These are phyloP conservation scores for Bryum argenteum DNA, from an alignment of 225 moss, liverwort and hornwort species.

Conservation along the genomic window DNA sequence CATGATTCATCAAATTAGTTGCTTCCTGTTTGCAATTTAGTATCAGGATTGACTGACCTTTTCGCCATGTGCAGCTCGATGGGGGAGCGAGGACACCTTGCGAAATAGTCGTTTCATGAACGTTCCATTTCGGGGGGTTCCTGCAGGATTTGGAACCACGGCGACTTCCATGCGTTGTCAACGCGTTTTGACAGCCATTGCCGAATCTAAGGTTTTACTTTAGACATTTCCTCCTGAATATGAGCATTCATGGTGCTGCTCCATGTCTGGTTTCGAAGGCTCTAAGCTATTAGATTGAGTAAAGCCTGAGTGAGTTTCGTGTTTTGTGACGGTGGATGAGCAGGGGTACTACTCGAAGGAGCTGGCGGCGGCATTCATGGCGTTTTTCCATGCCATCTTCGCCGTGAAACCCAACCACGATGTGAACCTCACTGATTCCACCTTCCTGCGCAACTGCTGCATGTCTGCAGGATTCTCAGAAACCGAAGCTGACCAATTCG, in stretches of 20 bases:
- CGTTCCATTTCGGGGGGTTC: slow-evolving; percentile 53
- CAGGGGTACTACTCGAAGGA: slow-evolving; percentile 75
- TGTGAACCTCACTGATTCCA: slow-evolving; percentile 36
- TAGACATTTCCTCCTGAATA: too few species aligned
- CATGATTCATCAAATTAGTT: too few species aligned
- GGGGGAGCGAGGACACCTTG: slow-evolving; percentile 44
- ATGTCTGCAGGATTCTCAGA: slow-evolving; percentile 50
- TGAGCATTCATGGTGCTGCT: too few species aligned
- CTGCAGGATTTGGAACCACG: slow-evolving; percentile 49
- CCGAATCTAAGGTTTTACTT: slow-evolving; percentile 58
- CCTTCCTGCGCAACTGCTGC: slow-evolving; percentile 49
- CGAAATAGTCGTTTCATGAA: slow-evolving; percentile 59
- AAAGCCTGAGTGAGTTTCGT: not conserved
- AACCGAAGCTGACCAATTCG: slow-evolving; percentile 40
- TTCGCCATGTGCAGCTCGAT: slow-evolving; percentile 45
- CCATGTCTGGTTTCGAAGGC: too few species aligned
- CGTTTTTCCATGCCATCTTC: slow-evolving; percentile 56
- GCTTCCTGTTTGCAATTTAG: too few species aligned
- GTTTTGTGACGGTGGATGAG: not conserved
- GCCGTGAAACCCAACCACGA: slow-evolving; percentile 38
- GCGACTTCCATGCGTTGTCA: slow-evolving; percentile 55
- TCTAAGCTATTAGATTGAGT: too few species aligned
- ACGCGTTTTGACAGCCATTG: slow-evolving; percentile 72
- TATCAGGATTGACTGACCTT: too few species aligned
- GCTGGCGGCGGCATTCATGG: slow-evolving; percentile 49